phyloP scores from a whole-genome alignment of 805 yeast genomes.

The Ogataea glucozyma region DNA sequence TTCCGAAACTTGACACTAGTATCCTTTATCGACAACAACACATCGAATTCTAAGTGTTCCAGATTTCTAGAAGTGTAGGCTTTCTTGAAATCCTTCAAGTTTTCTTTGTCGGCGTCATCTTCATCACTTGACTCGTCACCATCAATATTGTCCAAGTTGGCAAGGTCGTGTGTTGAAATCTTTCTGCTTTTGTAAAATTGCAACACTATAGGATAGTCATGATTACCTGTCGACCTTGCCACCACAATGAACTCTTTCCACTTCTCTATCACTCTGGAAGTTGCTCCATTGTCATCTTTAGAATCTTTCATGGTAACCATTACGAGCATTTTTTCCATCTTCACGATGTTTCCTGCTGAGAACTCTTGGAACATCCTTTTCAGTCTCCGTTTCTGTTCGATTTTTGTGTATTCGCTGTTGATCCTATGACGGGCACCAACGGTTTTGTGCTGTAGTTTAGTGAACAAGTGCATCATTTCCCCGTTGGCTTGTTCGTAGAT shows the following conservation, averaged over 20 bases:
- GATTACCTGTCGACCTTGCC: conserved; percentile 59
- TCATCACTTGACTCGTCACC: conserved; percentile 11
- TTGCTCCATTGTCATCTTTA: conserved; percentile 37
- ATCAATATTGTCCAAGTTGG: conserved; percentile 12
- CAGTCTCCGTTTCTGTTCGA: conserved; percentile 25
- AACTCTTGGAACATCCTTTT: conserved; percentile 36
- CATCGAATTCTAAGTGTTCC: conserved; percentile 23
- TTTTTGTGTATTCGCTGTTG: conserved; percentile 17
- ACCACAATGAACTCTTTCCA: conserved; percentile 83
- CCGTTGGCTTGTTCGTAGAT: conserved; percentile 20
- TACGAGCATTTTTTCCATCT: conserved; percentile 69
- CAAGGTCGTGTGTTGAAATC: conserved; percentile 30
- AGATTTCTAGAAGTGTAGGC: conserved; percentile 7
- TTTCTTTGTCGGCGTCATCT: conserved; percentile 11
- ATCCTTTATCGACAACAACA: conserved; percentile 23
- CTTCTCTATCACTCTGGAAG: conserved; percentile 60
- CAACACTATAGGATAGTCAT: conserved; percentile 52
- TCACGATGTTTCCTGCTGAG: conserved; percentile 61
- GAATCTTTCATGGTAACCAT: conserved; percentile 42
- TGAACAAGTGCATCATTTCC: conserved; percentile 20
- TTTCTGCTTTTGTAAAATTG: conserved; percentile 59
- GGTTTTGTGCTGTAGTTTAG: conserved; percentile 27
- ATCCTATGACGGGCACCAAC: conserved; percentile 25
- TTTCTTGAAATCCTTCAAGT: neutral
- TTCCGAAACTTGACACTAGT: conserved; percentile 57